Evolutionary conservation across 768 basidiomycete genomes (phyloP), one percentile per base, ranked within the genome.

Genomic region (Suillus luteus): DNA sequence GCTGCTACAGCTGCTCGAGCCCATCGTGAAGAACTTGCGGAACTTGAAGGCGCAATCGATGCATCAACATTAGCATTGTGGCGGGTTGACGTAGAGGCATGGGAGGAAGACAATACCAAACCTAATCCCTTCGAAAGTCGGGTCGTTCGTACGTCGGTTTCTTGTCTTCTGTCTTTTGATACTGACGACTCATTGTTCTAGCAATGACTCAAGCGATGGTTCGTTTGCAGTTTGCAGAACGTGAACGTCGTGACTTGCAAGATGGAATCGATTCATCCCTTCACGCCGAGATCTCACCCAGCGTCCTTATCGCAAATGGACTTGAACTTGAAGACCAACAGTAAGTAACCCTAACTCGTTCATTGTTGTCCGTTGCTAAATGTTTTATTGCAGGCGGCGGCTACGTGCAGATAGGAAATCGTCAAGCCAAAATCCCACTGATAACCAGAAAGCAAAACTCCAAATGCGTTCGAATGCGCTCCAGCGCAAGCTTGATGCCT

Each of bases 301-400:
- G 55, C 37, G 1, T 58, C 5, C 55, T 58, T 19, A n/a, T 58
- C 9, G 35, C 14, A 22, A 58, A 31, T 31, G 55, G 55, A 1
- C 24, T 58, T 6, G 55, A 58, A 3, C 35, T 58, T 0, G 55
- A 58, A n/a, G 55, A 58, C 12, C 55, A 58, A 15, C 55, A 58
- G 55, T 58, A 58, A 0, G 55, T 37, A 27, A 27, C 27, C 27
- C 22, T 58, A n/a, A 44, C 43, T 44, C 19, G 3, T 10, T n/a
- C 1, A 1, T 37, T 27, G 7, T 31, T 3, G 0, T 37, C 1
- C 6, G 24, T 55, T 8, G 11, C 35, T 55, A 27, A 31, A 37
- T 6, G 1, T 8, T 37, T 3, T 27, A 31, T 37, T 37, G 3
- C 52, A 55, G 52, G 52, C 22, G 24, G 19, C 15, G 15, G 0